Evolutionary conservation across 305 asterid species (phyloP).

Genomic region (Fraxinus angustifolia): DNA sequence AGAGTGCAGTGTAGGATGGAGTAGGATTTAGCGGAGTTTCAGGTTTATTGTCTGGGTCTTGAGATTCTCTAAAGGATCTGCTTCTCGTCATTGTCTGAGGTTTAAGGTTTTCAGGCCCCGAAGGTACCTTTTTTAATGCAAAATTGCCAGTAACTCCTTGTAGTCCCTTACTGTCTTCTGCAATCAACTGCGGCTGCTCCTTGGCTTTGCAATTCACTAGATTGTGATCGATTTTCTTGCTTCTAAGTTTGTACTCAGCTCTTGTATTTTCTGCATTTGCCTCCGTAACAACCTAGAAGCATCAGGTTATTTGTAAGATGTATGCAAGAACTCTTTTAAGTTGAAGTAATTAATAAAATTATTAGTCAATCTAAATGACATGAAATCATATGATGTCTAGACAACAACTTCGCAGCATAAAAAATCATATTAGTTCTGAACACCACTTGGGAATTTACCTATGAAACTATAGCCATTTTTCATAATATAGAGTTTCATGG

Average conservation of each 20-base stretch:
- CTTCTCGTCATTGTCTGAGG: slow-evolving; percentile 40
- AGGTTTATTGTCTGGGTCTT: slow-evolving; percentile 60
- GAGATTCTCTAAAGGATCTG: slow-evolving; percentile 68
- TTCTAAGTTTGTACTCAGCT: slow-evolving; percentile 24
- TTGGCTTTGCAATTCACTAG: slow-evolving; percentile 21
- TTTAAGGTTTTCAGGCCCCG: slow-evolving; percentile 46
- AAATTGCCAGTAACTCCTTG: slow-evolving; percentile 25
- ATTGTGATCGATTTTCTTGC: slow-evolving; percentile 27
- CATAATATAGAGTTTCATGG: background rate
- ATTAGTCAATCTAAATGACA: background rate
- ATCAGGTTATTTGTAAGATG: background rate
- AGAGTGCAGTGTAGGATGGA: slow-evolving; percentile 60
- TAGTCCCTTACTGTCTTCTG: slow-evolving; percentile 17
- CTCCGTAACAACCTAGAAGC: slow-evolving; percentile 34
- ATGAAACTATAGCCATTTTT: background rate
- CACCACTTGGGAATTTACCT: background rate
- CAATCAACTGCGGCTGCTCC: slow-evolving; percentile 29
- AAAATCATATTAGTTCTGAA: background rate
- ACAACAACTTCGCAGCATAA: background rate
- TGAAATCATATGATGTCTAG: background rate
- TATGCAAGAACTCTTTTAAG: background rate
- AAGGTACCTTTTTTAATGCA: slow-evolving; percentile 42
- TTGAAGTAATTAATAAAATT: background rate
- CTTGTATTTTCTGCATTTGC: slow-evolving; percentile 32
- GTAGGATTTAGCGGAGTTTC: slow-evolving; percentile 52